phyloP scores from a whole-genome alignment of 1,284 basidiomycete species.

The Malassezia furfur region DNA sequence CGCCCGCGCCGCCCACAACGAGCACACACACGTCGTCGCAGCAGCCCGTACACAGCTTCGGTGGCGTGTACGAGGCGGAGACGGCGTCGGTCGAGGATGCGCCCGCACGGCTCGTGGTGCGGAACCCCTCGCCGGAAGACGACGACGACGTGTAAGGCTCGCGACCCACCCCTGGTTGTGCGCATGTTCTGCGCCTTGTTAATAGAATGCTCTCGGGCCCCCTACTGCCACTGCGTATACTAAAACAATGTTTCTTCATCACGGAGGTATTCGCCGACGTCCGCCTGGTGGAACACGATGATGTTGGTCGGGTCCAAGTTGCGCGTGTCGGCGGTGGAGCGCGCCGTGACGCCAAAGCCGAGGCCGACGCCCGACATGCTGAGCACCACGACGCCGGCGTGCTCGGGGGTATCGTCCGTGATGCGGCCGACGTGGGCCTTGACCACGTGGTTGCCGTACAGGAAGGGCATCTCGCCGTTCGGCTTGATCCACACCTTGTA shows the following conservation, averaged over 20 bases:
- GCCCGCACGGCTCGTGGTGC: slow-evolving; percentile 9
- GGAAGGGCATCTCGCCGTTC: slow-evolving; percentile 96
- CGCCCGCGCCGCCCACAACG: background rate
- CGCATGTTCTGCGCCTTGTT: background rate
- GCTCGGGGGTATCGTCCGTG: slow-evolving; percentile 97
- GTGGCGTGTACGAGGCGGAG: background rate
- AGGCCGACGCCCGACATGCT: slow-evolving; percentile 83
- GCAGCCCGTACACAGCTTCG: background rate
- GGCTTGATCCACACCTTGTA: slow-evolving; percentile 99
- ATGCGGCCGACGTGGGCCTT: slow-evolving; percentile 98
- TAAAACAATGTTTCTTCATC: slow-evolving; percentile 44
- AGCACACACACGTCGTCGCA: background rate
- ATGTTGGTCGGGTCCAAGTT: slow-evolving; percentile 98
- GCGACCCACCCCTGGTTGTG: background rate
- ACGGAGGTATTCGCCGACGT: slow-evolving; percentile 45
- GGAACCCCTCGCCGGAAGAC: slow-evolving; percentile 16
- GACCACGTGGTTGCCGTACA: slow-evolving; percentile 96
- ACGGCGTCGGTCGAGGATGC: slow-evolving; percentile 5
- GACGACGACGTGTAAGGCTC: background rate
- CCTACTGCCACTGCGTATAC: background rate
- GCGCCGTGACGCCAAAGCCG: slow-evolving; percentile 96
- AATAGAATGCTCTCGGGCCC: background rate
- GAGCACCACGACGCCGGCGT: slow-evolving; percentile 93
- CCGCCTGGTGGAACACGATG: slow-evolving; percentile 93
- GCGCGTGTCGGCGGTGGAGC: slow-evolving; percentile 87